Base-by-base conservation (phyloP, 768 basidiomycete species). In the Boletus patriciae region DNA sequence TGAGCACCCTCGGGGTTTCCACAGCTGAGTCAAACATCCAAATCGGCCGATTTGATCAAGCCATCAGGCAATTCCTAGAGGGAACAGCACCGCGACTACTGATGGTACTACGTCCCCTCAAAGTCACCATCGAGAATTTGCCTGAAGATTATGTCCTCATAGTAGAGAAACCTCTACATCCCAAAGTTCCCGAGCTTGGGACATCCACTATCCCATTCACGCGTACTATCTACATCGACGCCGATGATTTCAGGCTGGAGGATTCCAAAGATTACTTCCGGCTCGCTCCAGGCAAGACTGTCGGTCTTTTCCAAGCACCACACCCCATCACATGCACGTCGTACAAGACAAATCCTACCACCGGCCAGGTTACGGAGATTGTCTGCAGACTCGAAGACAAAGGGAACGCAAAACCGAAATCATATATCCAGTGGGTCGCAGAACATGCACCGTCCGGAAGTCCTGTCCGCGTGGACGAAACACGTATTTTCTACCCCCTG, bases 211-310 rank as follows among this genome's bases (percentile, higher is more conserved):
- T 94, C 50, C 93, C 93, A 6, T 91, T 98, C 74, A 92, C 94
- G 12, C 85, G 87, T 21, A 88, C 85, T 9, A 78, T 99, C 55
- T 98, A 90, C 74, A 98, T 98, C 67, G 96, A 99, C 60, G 78
- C 80, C 29, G 90, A 92, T 57, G 97, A 99, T 73, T 99, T 99
- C 81, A 82, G 97, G 50, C 74, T 89, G 36, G 84, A 91, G 62
- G 94, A 96, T 67, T 91, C 92, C 23, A 87, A 87, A 59, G 95
- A 98, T 69, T 99, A 97, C 75, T 98, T 95, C 85, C 88, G 97
- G 41, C 87, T 99, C 45, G 93, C 96, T 16, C 97, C 97, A 8
- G 95, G 95, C 45, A 98, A 98, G 78, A 93, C 94, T 0, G 97
- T 98, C 42, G 97, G 97, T 16, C 77, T 99, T 27, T 96, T 98